Percentiles rank a stretch among this genome's conserved stretches.
phyloP scores from a whole-genome alignment of 1,139 yeast species.

The Kodamaea alishanica region DNA sequence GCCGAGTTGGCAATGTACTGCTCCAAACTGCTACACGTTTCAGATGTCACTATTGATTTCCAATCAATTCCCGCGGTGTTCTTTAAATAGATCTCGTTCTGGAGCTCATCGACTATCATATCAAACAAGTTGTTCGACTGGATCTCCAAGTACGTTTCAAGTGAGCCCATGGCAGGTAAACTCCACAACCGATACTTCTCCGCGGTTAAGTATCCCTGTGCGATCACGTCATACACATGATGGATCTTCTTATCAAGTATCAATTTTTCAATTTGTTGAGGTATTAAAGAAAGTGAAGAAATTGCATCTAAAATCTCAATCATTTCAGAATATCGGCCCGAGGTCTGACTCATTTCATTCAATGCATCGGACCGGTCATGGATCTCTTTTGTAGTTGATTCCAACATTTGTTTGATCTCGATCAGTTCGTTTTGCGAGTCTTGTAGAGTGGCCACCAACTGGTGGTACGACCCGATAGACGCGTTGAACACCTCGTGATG shows the following conservation, averaged over 20 bases:
- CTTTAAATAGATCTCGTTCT: conserved; percentile 67
- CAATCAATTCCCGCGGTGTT: conserved; percentile 10
- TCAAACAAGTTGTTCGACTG: conserved; percentile 69
- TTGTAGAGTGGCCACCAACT: conserved; percentile 49
- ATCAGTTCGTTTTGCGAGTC: conserved; percentile 51
- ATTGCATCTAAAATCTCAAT: conserved; percentile 70
- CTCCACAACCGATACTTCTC: conserved; percentile 60
- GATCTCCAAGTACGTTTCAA: conserved; percentile 54
- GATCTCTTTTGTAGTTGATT: conserved; percentile 48
- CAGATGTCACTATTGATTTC: conserved; percentile 5
- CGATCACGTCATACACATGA: conserved; percentile 62
- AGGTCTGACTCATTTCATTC: conserved; percentile 60
- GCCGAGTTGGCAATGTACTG: conserved; percentile 55
- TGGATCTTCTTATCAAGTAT: conserved; percentile 66
- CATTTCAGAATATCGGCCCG: conserved; percentile 63
- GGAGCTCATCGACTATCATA: conserved; percentile 72
- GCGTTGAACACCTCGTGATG: conserved; percentile 84
- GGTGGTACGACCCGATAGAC: conserved; percentile 38
- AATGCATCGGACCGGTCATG: conserved; percentile 54
- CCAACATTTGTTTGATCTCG: conserved; percentile 41
- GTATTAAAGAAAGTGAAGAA: conserved; percentile 55
- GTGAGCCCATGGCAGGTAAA: conserved; percentile 55
- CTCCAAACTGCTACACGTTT: conserved; percentile 47
- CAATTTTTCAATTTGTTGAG: conserved; percentile 61
- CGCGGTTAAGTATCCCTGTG: conserved; percentile 53